Percentiles rank a stretch among this genome's conserved stretches.
phyloP scores from a whole-genome alignment of 2,329 filamentous ascomycete species.

The Lecanicillium sp. region DNA sequence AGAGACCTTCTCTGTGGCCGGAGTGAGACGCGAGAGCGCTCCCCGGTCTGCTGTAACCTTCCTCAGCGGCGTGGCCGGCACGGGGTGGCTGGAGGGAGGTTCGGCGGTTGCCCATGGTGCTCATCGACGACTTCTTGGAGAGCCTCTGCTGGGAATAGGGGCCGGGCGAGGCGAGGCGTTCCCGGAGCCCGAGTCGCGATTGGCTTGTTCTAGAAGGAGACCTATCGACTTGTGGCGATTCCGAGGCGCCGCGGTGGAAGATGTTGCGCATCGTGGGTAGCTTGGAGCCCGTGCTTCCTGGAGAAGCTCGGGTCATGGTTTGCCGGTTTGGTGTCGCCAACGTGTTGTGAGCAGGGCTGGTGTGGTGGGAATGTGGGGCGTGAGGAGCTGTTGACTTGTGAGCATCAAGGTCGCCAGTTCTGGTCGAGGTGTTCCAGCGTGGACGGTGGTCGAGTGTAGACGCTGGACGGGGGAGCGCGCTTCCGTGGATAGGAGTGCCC shows the following conservation, averaged over 20 bases:
- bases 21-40: conserved; percentile 48
- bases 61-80: conserved; percentile 25
- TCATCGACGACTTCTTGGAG: conserved; percentile 24
- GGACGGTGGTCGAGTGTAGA: conserved; percentile 53
- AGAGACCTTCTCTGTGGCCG: conserved; percentile 46
- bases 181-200: conserved; percentile 48
- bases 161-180: conserved; percentile 44
- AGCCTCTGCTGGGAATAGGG: conserved; percentile 42
- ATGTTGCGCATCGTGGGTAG: conserved; percentile 45
- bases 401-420: conserved; percentile 54
- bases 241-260: conserved; percentile 39
- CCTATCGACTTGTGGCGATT: conserved; percentile 41
- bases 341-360: conserved; percentile 55
- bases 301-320: conserved; percentile 37
- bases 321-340: conserved; percentile 38
- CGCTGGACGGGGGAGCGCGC: conserved; percentile 37
- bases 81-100: conserved; percentile 47
- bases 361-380: conserved; percentile 53
- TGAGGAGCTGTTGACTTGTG: conserved; percentile 56
- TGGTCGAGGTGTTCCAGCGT: conserved; percentile 66
- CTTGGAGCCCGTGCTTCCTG: conserved; percentile 35
- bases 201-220: conserved; percentile 39
- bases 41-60: conserved; percentile 40
- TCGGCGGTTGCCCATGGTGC: conserved; percentile 39
- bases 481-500: conserved; percentile 37